phyloP scores from a whole-genome alignment of 345 rosid genomes.

The Camelina neglecta region DNA sequence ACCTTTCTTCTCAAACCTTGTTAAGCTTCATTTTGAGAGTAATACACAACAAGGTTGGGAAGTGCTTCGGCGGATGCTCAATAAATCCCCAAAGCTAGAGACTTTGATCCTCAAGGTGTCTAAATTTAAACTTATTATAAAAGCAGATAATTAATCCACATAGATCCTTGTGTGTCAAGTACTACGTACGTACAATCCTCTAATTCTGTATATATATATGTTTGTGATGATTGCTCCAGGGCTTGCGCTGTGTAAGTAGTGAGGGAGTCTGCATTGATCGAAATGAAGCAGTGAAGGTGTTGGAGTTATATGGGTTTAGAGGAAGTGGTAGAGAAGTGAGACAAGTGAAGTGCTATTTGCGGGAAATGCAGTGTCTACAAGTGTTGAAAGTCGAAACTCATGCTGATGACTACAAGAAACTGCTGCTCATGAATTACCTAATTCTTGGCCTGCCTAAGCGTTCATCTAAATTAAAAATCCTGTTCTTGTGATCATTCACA shows the following conservation, averaged over 20 bases:
- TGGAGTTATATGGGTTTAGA: slow-evolving; percentile 10
- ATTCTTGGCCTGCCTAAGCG: neutral
- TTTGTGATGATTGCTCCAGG: slow-evolving; percentile 8
- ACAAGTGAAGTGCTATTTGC: neutral
- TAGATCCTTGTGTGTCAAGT: neutral
- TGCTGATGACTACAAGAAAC: slow-evolving; percentile 14
- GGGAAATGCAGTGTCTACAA: slow-evolving; percentile 2
- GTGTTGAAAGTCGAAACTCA: slow-evolving; percentile 15
- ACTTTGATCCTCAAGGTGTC: slow-evolving; percentile 16
- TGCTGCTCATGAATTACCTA: neutral
- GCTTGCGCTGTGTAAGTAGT: neutral
- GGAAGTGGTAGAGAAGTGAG: neutral
- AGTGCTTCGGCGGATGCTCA: neutral
- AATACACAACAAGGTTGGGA: neutral
- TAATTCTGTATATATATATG: neutral
- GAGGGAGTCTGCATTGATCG: neutral
- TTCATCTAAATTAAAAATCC: slow-evolving; percentile 14
- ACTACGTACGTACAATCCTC: neutral
- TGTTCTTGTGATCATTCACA: slow-evolving; percentile 3
- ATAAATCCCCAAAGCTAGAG: slow-evolving; percentile 10
- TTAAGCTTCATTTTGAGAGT: slow-evolving; percentile 16
- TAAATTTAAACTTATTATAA: neutral
- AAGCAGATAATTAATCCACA: neutral
- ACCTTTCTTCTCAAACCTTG: neutral
- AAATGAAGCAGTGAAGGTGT: slow-evolving; percentile 6